phyloP scores from a whole-genome alignment of 768 basidiomycete species.

The Leccinum incarnatum region DNA sequence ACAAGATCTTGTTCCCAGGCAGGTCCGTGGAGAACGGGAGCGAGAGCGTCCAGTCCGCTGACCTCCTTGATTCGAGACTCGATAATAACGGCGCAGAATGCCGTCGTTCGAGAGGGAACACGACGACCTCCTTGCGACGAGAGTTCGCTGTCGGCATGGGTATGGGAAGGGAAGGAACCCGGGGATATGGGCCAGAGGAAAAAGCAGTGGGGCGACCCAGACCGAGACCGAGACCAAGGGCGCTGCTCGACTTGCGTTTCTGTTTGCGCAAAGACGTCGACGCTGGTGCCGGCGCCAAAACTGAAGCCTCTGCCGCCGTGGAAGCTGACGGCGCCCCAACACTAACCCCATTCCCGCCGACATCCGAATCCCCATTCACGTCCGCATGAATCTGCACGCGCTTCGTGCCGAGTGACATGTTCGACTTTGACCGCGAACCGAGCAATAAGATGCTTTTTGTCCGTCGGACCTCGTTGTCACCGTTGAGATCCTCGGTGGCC shows the following conservation, averaged over 20 bases:
- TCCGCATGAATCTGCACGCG: conserved; percentile 31
- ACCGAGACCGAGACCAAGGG: neutral
- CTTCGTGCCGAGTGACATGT: conserved; percentile 19
- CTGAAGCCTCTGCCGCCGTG: neutral
- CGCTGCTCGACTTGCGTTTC: conserved; percentile 27
- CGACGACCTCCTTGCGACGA: conserved; percentile 13
- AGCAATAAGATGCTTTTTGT: conserved; percentile 35
- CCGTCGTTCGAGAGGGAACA: conserved; percentile 27
- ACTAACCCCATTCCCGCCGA: neutral
- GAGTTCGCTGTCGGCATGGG: neutral
- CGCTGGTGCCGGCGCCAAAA: neutral
- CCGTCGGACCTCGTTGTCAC: conserved; percentile 17
- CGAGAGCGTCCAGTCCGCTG: conserved; percentile 30
- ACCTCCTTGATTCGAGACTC: neutral
- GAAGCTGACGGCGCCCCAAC: neutral
- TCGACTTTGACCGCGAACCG: conserved; percentile 26
- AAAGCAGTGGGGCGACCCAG: neutral
- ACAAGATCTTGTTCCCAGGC: conserved; percentile 22
- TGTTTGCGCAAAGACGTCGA: conserved; percentile 12
- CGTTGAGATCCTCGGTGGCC: conserved; percentile 21
- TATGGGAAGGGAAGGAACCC: neutral
- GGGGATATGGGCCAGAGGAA: neutral
- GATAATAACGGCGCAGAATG: conserved; percentile 31
- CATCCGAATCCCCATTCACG: conserved; percentile 20
- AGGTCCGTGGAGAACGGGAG: conserved; percentile 30